Evolutionary conservation across 148 eudicot species (phyloP).

Genomic region (Heliosperma pusillum): DNA sequence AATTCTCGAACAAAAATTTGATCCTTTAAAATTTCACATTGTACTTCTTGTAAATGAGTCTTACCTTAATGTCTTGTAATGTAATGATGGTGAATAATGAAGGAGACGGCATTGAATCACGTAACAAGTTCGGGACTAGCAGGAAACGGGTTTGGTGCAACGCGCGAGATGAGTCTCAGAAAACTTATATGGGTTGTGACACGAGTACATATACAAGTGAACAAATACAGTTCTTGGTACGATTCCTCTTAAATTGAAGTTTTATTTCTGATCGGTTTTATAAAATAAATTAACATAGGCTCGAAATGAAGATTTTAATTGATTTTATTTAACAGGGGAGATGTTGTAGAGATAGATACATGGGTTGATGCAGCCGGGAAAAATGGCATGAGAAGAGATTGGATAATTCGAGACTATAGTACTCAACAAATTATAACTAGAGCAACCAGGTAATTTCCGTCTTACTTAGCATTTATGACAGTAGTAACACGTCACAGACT

Average conservation of each 20-base stretch:
- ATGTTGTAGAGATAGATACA: conserved; percentile 78
- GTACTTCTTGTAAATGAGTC: background rate
- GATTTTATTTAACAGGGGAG: conserved; percentile 52
- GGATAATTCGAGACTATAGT: conserved; percentile 68
- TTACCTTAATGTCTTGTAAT: no score
- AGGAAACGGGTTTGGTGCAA: conserved; percentile 82
- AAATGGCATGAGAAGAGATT: conserved; percentile 81
- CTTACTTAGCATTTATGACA: no score
- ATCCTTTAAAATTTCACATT: background rate
- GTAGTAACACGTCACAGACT: no score
- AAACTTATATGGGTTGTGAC: conserved; percentile 92
- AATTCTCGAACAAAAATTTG: background rate
- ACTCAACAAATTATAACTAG: conserved; percentile 59
- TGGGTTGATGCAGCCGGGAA: conserved; percentile 86
- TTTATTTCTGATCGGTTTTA: background rate
- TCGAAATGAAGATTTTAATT: background rate
- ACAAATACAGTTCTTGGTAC: conserved; percentile 81
- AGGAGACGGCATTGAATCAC: conserved; percentile 86
- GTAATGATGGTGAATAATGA: conserved; percentile 12
- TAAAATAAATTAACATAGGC: background rate
- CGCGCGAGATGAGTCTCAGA: conserved; percentile 75
- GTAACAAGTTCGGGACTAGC: conserved; percentile 69
- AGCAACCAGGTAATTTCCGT: conserved; percentile 62
- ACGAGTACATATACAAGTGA: conserved; percentile 67
- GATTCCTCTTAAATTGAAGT: background rate